phyloP scores from a whole-genome alignment of 2,329 filamentous ascomycete species.

The Elsinoe arachidis region DNA sequence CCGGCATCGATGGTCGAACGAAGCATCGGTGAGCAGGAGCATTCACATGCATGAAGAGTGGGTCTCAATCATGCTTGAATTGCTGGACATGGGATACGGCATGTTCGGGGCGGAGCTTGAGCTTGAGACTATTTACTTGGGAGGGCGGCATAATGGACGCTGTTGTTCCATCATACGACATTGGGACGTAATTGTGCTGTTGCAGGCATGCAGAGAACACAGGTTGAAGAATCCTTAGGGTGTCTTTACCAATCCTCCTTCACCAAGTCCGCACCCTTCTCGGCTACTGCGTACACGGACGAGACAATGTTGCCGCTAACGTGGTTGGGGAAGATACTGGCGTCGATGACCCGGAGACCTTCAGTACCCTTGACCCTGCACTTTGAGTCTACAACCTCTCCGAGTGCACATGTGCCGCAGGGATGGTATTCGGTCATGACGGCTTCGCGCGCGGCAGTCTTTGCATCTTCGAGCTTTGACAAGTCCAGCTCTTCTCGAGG shows the following conservation, averaged over 20 bases:
- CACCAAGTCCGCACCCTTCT: constrained; percentile 30
- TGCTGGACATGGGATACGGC: not conserved
- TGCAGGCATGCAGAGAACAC: not conserved
- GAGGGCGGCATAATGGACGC: too few species aligned
- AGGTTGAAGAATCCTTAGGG: not conserved
- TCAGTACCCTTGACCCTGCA: constrained; percentile 21
- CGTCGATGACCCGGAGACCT: constrained; percentile 24
- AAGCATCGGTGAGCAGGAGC: not conserved
- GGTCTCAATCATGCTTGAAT: not conserved
- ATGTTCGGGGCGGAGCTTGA: not conserved
- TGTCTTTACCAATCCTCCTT: constrained; percentile 20
- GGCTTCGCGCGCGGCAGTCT: constrained; percentile 18
- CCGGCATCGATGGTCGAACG: not conserved
- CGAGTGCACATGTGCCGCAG: constrained; percentile 34
- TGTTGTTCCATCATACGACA: not conserved
- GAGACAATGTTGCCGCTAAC: constrained; percentile 23
- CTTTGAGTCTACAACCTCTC: constrained; percentile 22
- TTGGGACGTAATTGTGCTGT: not conserved
- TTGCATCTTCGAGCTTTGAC: constrained; percentile 20
- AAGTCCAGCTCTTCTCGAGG: constrained; percentile 24
- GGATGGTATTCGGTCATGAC: constrained; percentile 33
- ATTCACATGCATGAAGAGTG: not conserved
- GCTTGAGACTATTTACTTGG: not conserved
- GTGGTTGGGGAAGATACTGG: constrained; percentile 26
- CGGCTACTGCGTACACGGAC: constrained; percentile 27